Evolutionary conservation across 2,329 filamentous ascomycete species (phyloP).

Genomic region (Aspergillus sp.): DNA sequence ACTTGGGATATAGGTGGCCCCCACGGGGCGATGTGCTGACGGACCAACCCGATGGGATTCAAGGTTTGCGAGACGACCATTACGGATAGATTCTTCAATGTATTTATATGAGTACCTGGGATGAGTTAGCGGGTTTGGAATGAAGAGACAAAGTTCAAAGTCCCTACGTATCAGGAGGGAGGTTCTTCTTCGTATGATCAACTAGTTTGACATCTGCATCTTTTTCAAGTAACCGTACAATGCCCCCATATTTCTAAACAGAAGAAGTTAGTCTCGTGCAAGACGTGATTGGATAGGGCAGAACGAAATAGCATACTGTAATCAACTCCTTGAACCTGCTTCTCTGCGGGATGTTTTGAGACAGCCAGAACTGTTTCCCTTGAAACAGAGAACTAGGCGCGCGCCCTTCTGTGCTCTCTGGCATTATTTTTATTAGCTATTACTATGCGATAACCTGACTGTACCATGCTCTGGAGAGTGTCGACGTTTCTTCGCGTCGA

Average conservation of each 20-base stretch:
- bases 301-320: conserved; percentile 19
- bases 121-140: conserved; percentile 4
- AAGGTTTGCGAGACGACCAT: conserved; percentile 42
- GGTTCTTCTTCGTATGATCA: conserved; percentile 47
- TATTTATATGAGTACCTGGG: conserved; percentile 49
- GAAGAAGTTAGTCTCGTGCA: too few relatives aligned
- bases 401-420: background rate
- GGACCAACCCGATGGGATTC: conserved; percentile 43
- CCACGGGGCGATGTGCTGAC: conserved; percentile 36
- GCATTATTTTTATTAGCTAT: too few relatives aligned
- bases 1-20: conserved; percentile 31
- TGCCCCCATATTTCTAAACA: conserved; percentile 46
- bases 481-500: too few relatives aligned
- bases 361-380: conserved; percentile 51
- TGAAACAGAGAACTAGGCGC: conserved; percentile 38
- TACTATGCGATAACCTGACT: too few relatives aligned
- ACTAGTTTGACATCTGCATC: conserved; percentile 52
- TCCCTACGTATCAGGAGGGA: conserved; percentile 41
- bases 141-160: background rate
- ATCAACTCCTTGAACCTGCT: conserved; percentile 42
- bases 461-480: too few relatives aligned
- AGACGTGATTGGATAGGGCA: background rate
- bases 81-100: conserved; percentile 47
- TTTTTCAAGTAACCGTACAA: conserved; percentile 45
- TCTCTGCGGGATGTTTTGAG: conserved; percentile 46